phyloP scores from a whole-genome alignment of 2,329 filamentous ascomycete species.

The Penicillium vulpinum region DNA sequence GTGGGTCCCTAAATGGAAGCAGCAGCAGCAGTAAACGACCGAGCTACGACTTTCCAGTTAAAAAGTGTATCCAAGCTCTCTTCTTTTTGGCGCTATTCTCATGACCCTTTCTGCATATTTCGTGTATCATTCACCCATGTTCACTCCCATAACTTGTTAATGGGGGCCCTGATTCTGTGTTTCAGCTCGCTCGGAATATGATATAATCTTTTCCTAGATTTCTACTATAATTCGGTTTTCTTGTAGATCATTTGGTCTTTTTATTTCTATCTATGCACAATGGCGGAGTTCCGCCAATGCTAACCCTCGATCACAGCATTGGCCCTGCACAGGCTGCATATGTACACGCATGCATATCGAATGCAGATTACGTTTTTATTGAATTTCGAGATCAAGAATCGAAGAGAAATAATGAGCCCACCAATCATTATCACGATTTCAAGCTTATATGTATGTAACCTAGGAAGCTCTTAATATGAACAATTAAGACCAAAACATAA shows the following conservation, averaged over 20 bases:
- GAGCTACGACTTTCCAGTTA: constrained; percentile 22
- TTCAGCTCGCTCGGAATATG: constrained; percentile 6
- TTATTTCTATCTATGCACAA: neutral
- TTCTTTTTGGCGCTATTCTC: constrained; percentile 28
- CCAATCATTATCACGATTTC: neutral
- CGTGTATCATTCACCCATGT: constrained; percentile 26
- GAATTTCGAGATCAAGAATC: neutral
- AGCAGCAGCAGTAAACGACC: constrained; percentile 37
- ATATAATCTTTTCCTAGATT: constrained; percentile 4
- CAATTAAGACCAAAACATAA: neutral
- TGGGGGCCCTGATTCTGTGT: constrained; percentile 14
- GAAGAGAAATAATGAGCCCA: neutral
- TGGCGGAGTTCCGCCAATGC: neutral
- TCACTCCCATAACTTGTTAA: neutral
- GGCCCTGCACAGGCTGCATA: neutral
- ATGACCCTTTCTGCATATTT: constrained; percentile 29
- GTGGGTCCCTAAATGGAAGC: constrained; percentile 43
- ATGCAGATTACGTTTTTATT: neutral
- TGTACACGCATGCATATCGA: neutral
- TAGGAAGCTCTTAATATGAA: neutral
- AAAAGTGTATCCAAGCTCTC: constrained; percentile 28
- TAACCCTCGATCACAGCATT: neutral
- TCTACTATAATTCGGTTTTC: neutral
- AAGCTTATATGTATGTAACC: neutral
- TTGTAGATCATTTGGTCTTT: neutral